A percentile compares a stretch with the other conserved stretches of the same genome.
Conservation (phyloP, 1,284 basidiomycete species). For the Cutaneotrichosporon daszewskae region DNA sequence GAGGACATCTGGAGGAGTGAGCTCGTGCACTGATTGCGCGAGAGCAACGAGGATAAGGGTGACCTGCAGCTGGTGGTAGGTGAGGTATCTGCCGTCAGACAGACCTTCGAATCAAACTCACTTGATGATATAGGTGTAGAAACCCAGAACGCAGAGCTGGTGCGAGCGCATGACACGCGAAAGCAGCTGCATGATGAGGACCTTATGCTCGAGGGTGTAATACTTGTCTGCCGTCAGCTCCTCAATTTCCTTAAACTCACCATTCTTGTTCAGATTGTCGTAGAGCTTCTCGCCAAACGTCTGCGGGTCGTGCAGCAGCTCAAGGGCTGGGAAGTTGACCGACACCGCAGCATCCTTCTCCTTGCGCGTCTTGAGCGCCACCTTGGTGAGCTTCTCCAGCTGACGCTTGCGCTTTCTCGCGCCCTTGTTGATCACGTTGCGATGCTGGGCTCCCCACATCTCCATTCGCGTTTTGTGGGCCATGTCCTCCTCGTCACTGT, state of each 20-base stretch:
- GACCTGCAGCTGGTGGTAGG: constrained; percentile 86
- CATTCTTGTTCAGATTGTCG: constrained; percentile 70
- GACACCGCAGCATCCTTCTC: constrained; percentile 50
- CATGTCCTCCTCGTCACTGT: constrained; percentile 64
- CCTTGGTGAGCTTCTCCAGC: constrained; percentile 52
- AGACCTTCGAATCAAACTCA: too few relatives aligned
- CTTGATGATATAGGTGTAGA: constrained; percentile 91
- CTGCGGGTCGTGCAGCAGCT: constrained; percentile 92
- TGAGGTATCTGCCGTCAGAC: constrained; percentile 72
- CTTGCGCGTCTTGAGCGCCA: constrained; percentile 62
- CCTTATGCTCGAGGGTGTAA: constrained; percentile 92
- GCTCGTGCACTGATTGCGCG: constrained; percentile 91
- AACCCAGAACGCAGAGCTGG: constrained; percentile 88
- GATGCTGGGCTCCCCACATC: constrained; percentile 70
- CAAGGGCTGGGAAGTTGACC: constrained; percentile 86
- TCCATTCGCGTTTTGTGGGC: constrained; percentile 54
- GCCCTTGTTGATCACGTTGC: constrained; percentile 83
- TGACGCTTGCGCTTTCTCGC: constrained; percentile 71
- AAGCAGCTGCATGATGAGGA: constrained; percentile 93
- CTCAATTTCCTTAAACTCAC: constrained; percentile 8
- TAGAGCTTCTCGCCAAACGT: constrained; percentile 93
- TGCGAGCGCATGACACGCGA: constrained; percentile 92
- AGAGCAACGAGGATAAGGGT: constrained; percentile 91
- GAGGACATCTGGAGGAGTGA: constrained; percentile 89
- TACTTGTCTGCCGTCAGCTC: constrained; percentile 61